Percentiles rank a stretch among this genome's conserved stretches.
phyloP scores from a whole-genome alignment of 2,329 filamentous ascomycete species.

The Monosporascus sp. region DNA sequence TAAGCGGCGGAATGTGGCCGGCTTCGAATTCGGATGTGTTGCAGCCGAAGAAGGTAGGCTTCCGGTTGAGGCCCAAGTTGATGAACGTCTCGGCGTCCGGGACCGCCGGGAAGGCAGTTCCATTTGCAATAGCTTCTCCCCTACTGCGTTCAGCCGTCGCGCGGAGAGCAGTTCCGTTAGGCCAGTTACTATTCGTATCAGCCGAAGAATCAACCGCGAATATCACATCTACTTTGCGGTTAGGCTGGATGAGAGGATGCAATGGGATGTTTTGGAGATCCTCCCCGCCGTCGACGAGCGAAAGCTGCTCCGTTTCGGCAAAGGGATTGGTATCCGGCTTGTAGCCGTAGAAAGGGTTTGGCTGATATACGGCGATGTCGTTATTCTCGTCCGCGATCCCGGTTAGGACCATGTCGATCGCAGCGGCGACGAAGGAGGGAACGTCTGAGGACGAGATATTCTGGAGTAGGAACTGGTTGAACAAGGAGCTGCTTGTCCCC shows the following conservation, averaged over 20 bases:
- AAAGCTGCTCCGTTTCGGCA: conserved; percentile 48
- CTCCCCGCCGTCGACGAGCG: conserved; percentile 72
- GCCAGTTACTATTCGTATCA: conserved; percentile 64
- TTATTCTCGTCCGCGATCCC: conserved; percentile 53
- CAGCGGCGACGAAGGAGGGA: conserved; percentile 43
- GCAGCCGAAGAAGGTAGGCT: conserved; percentile 78
- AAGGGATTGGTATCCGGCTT: conserved; percentile 54
- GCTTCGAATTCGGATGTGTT: conserved; percentile 54
- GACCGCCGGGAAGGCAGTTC: conserved; percentile 65
- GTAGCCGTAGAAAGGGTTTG: conserved; percentile 71
- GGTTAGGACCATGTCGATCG: conserved; percentile 46
- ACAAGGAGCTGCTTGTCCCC: conserved; percentile 79
- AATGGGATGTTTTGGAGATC: conserved; percentile 76
- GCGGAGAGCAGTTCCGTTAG: conserved; percentile 69
- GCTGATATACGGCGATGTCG: conserved; percentile 68
- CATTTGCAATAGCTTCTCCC: conserved; percentile 47
- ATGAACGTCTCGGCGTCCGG: conserved; percentile 74
- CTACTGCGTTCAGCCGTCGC: conserved; percentile 66
- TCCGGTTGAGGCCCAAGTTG: conserved; percentile 67
- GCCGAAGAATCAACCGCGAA: conserved; percentile 76
- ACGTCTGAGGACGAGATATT: conserved; percentile 46
- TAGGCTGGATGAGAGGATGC: conserved; percentile 69
- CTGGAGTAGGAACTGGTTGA: conserved; percentile 70
- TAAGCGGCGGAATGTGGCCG: conserved; percentile 46
- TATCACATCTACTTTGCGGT: conserved; percentile 70